Evolutionary conservation across 1,139 yeast species (phyloP), one percentile per base, ranked within the genome.

Genomic region (Saccharomyces hybrid): DNA sequence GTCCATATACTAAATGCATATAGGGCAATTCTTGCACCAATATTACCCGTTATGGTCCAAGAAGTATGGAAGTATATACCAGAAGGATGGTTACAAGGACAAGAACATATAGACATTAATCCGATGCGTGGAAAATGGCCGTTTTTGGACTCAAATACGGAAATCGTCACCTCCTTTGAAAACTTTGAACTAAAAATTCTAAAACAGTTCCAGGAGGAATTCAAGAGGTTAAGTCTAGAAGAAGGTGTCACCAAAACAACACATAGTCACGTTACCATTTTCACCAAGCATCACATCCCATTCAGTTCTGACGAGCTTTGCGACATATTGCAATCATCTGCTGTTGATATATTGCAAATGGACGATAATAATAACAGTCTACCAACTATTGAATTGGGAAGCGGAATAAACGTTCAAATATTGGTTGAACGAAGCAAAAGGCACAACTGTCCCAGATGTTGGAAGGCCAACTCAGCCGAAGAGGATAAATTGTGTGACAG

Each of bases 391-490:
- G 58, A 46, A 7, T 42, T 57, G 11, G 27, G 51, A 2, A 46
- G 48, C 31, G 60, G 59, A n/a, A 42, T 44, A 13, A 50, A 46
- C 11, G 42, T 59, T 7, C 51, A 52, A n/a, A 31, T 64, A 5
- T 28, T 27, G 2, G 58, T 64, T 0, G 48, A 57, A 26, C 49
- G 50, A 31, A 65, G 69, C 50, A 26, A 48, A 7, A 44, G 58
- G 13, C 57, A 54, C 20, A 89, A 89, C 64, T 93, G 99, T 68
- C 96, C 96, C 1, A 78, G 99, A 65, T 93, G 99, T 70, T 93
- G 99, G 99, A 88, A 88, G 64, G 83, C 73, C 64, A 80, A 80
- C 14, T 76, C 95, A 0, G 68, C 67, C 0, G 64, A 60, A 0
- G 82, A 77, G 48, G 82, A 81, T 14, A 66, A 67, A 2, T 73